Base-by-base conservation (phyloP, 345 rosid species). In the Ailanthus altissimus region DNA sequence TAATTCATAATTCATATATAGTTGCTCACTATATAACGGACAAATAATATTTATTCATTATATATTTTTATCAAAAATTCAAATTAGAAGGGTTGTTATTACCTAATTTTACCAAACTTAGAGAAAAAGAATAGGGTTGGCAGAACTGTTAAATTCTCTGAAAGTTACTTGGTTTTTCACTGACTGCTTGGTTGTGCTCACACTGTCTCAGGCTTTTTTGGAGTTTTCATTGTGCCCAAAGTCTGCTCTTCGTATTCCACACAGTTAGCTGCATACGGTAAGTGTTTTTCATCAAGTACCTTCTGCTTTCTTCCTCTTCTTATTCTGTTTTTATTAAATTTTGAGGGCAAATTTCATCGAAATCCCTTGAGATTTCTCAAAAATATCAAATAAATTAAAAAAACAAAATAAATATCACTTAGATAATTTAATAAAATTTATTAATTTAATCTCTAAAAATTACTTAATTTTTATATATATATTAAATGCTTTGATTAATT, bases 221-320 rank as follows among this genome's bases (percentile, higher is more conserved):
- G 90, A 73, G 91, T 86, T 76, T 96, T 96, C 79, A 85, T 84
- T 6, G 74, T 92, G 36, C 98, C 98, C 50, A 94, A 86, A 85
- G 84, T 90, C 78, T 92, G 89, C 88, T 89, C 89, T 77, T 82
- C 86, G 0, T 91, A 89, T 81, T 94, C 95, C 53, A 49, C 81
- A 1, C 93, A 85, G 81, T 77, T 91, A 76, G 81, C 93, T 20
- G 89, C 86, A 3, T 90, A 84, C 63, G 98, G 99, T 96, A 86
- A 79, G 73, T 67, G 45, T 51, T 46, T 43, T 60, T 9, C 23
- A 10, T 18, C 38, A 50, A 32, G 8, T 18, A 43, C 10, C 10
- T 43, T 2, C 4, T 12, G 25, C 47, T 28, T 16, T 28, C 10
- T 40, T 36, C 8, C 3, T 57, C 14, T 40, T 36, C 8, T 5